Evolutionary conservation across 805 yeast genomes (phyloP), one percentile per base, ranked within the genome.

Genomic region (Metschnikowia henanensis): DNA sequence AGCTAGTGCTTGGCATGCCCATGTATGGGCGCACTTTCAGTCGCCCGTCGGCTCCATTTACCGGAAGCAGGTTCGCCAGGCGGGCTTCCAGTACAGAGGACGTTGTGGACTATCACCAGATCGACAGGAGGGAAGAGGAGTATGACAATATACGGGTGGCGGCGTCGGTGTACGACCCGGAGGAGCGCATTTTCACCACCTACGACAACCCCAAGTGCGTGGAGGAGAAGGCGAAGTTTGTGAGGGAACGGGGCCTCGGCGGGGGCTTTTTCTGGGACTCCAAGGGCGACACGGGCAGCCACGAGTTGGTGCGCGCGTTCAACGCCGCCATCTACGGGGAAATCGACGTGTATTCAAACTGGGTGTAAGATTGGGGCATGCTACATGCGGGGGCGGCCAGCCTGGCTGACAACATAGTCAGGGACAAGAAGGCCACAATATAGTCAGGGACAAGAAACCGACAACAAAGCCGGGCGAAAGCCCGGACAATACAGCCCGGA

Each of bases 191-290:
- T 13, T 40, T 54, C 7, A 34, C 48, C 9, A 35, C 49, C n/a
- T 92, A 85, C 61, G 99, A 92, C 59, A 84, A 77, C 48, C 69
- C 68, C 0, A 66, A 70, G 4, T 72, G 84, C 2, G 79, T 76
- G 2, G 55, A 59, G 7, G 53, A 55, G 15, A 94, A 92, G 60
- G 89, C 88, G 0, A 55, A 66, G 22, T 89, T 79, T 53, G 79
- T 84, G 6, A 53, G 50, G 30, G 52, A 62, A 17, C 61, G 66
- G 6, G 57, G 68, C 0, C 65, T 90, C 8, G 95, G 84, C 0
- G 98, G 99, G 0, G 96, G 87, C 0, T 83, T 94, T 80, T 91
- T 87, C 84, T 92, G 98, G 98, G 97, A 92, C 56, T 83, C 96
- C 0, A 75, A 83, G 45, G 96, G 96, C 2, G 96, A 89, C 56